Conservation (phyloP, 768 basidiomycete genomes). For the Hydnum rufescens region DNA sequence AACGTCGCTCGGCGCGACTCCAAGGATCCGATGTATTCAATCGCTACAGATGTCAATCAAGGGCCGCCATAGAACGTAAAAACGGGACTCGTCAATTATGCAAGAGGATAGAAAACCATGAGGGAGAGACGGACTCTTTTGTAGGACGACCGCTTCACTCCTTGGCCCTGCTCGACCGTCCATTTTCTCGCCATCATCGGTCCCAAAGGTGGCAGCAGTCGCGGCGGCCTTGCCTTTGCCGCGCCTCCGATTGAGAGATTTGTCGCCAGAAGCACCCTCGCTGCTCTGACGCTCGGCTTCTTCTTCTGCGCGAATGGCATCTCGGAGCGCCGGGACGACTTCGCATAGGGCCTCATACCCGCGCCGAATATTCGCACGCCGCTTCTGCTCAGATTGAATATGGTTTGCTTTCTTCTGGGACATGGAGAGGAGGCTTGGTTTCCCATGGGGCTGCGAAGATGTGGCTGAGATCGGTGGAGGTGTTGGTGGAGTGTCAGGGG, state of each 20-base stretch:
- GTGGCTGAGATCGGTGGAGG: conserved; percentile 9
- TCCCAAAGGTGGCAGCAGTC: conserved; percentile 16
- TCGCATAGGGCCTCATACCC: conserved; percentile 82
- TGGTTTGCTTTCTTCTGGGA: conserved; percentile 88
- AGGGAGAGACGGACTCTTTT: conserved; percentile 44
- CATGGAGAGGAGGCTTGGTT: conserved; percentile 40
- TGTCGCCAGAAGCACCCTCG: neutral
- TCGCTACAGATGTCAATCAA: conserved; percentile 40
- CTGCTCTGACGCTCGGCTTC: conserved; percentile 20
- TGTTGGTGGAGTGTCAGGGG: conserved; percentile 5
- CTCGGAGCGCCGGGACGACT: conserved; percentile 59
- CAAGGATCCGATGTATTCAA: conserved; percentile 61
- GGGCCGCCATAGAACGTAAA: neutral
- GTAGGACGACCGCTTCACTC: conserved; percentile 77
- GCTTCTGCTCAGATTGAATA: conserved; percentile 86
- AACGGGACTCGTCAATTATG: too few species aligned
- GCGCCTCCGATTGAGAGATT: conserved; percentile 14
- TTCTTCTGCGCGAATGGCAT: conserved; percentile 64
- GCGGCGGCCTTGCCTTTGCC: conserved; percentile 12
- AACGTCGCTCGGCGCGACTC: conserved; percentile 39
- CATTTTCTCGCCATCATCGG: conserved; percentile 36
- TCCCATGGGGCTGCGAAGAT: conserved; percentile 11
- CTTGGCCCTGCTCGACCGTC: conserved; percentile 79
- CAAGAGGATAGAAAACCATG: neutral
- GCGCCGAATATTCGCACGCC: conserved; percentile 71